Conservation (phyloP, 2,329 filamentous ascomycete genomes). For the Fonsecaea pedrosoi region DNA sequence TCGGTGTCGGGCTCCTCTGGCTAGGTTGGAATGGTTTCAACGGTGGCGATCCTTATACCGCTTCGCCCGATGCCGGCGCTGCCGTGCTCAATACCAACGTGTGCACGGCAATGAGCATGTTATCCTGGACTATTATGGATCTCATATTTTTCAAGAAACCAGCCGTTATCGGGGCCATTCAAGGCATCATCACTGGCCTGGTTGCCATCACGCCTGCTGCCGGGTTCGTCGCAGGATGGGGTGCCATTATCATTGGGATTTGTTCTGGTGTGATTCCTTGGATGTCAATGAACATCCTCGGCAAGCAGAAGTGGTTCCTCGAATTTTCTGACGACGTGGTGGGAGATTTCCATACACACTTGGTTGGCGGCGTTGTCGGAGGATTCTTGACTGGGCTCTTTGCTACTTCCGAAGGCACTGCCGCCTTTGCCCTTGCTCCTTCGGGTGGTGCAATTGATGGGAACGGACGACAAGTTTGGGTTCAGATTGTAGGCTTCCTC, state of each 20-base stretch:
- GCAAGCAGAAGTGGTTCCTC: slow-evolving; percentile 63
- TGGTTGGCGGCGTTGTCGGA: slow-evolving; percentile 57
- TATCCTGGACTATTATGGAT: slow-evolving; percentile 57
- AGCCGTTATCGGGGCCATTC: slow-evolving; percentile 58
- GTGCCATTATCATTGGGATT: slow-evolving; percentile 57
- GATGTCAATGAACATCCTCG: slow-evolving; percentile 58
- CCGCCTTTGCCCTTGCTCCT: slow-evolving; percentile 55
- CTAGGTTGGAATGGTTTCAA: slow-evolving; percentile 63
- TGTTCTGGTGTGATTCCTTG: slow-evolving; percentile 56
- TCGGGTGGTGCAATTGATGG: slow-evolving; percentile 59
- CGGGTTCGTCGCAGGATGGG: slow-evolving; percentile 60
- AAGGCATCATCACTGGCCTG: slow-evolving; percentile 61
- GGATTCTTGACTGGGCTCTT: slow-evolving; percentile 68
- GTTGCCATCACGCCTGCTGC: slow-evolving; percentile 61
- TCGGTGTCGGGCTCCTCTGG: slow-evolving; percentile 60
- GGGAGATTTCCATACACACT: slow-evolving; percentile 58
- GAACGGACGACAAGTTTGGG: slow-evolving; percentile 58
- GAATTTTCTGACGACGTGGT: slow-evolving; percentile 63
- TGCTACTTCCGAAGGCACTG: slow-evolving; percentile 64
- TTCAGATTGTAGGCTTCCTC: slow-evolving; percentile 57
- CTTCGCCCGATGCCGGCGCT: slow-evolving; percentile 57
- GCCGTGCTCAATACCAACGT: slow-evolving; percentile 61
- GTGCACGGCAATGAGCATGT: slow-evolving; percentile 56
- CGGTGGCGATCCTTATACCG: slow-evolving; percentile 60
- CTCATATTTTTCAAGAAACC: slow-evolving; percentile 57